A percentile compares a stretch with the other conserved stretches of the same genome.
These are phyloP conservation scores for Chrysanthemum lavandulifolium DNA, from an alignment of 129 eudicot genomes.

Conservation along the genomic window DNA sequence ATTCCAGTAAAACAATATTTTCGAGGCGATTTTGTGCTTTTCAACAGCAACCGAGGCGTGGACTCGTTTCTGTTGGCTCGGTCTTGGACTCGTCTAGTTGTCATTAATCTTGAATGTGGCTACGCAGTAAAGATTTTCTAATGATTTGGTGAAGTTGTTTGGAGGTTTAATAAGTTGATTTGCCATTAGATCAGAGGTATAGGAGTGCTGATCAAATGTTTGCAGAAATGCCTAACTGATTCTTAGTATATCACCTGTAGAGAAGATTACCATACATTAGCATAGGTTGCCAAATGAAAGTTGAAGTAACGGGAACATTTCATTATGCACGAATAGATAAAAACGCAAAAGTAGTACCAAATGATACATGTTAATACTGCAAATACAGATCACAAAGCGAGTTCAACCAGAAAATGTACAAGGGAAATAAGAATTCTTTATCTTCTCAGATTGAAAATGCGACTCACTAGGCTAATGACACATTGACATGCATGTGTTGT, in stretches of 20 bases:
- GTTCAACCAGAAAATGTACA: too few relatives aligned
- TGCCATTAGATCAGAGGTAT: conserved; percentile 24
- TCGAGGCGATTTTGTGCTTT: conserved; percentile 70
- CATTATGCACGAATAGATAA: too few relatives aligned
- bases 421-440: too few relatives aligned
- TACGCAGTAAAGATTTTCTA: conserved; percentile 2
- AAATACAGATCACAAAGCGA: too few relatives aligned
- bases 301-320: too few relatives aligned
- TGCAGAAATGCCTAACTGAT: conserved; percentile 15
- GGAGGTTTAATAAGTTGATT: conserved; percentile 30
- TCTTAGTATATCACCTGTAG: background rate
- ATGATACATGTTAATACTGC: too few relatives aligned
- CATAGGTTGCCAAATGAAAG: too few relatives aligned
- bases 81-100: conserved; percentile 86
- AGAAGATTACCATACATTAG: background rate
- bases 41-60: conserved; percentile 77
- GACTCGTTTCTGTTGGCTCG: conserved; percentile 83
- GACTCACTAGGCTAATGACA: too few relatives aligned
- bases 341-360: too few relatives aligned
- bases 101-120: conserved; percentile 48
- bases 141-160: conserved; percentile 15
- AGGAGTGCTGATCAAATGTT: conserved; percentile 15
- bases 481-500: too few relatives aligned
- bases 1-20: conserved; percentile 62
- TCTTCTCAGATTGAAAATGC: too few relatives aligned